Base-by-base conservation (phyloP, 768 basidiomycete genomes). In the Porphyrellus cyaneotinctus region DNA sequence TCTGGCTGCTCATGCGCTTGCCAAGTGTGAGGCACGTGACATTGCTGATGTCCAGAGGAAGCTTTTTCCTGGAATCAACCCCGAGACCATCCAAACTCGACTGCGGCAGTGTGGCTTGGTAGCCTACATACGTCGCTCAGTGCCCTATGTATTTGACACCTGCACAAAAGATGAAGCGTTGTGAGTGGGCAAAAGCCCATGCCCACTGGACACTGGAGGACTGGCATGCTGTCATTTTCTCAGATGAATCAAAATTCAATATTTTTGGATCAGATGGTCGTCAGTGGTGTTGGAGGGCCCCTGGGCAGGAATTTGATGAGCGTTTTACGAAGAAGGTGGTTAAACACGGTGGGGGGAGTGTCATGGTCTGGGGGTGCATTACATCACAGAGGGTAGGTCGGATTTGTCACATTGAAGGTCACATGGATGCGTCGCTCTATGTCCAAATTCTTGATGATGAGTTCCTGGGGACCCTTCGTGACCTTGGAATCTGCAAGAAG, bases 301-400 rank as follows among this genome's bases (percentile, higher is more conserved):
- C 26, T 5, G 26, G 26, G 26, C 26, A 28, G 26, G 26, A 28
- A 9, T 28, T 28, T 11, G 55, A 67, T 47, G 55, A 47, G 2
- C 12, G 49, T 13, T 58, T 56, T 52, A 61, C 56, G 2, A 58
- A 62, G 53, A 66, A 70, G 49, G 64, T 52, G 30, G 56, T 71
- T 23, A 74, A 74, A 55, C 70, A 69, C 55, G 69, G 73, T 18
- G 66, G 71, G 20, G 70, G 72, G 37, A 62, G 56, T 46, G 52
- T 74, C 3, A 70, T 62, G 57, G 67, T 75, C 3, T 74, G 72
- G 74, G 72, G 68, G 8, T 64, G 66, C 46, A 60, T 75, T 43
- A 70, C 58, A 0, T 30, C 62, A 6, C 3, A 58, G 1, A 69
- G 72, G 14, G 47, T 64, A 6, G 70, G 72, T 2, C 38, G 53